Evolutionary conservation across 139 green algal genomes (phyloP).

Genomic region (Micractinium sp.): DNA sequence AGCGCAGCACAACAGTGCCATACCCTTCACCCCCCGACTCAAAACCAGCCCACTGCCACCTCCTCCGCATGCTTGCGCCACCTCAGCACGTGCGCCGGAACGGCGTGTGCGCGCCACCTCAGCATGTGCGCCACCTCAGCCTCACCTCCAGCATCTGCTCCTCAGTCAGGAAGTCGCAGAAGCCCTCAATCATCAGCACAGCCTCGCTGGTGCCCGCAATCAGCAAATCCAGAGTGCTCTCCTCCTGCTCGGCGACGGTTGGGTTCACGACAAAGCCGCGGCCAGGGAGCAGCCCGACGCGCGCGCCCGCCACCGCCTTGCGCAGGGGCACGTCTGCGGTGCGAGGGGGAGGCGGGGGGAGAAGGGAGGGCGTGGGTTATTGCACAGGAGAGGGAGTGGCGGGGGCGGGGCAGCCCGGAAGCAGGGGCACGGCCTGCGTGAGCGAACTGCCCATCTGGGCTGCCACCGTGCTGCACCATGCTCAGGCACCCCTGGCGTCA

Average conservation of each 20-base stretch:
- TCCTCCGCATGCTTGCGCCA: no score
- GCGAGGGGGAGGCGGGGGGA: not conserved
- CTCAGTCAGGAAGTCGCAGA: conserved; percentile 92
- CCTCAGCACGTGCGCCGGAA: no score
- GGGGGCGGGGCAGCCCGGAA: no score
- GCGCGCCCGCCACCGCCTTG: conserved; percentile 86
- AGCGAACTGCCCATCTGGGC: no score
- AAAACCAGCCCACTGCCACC: not conserved
- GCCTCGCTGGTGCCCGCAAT: conserved; percentile 91
- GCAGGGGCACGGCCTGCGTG: no score
- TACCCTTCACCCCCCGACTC: no score
- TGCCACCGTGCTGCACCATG: no score
- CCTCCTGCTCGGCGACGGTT: conserved; percentile 69
- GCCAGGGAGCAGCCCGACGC: conserved; percentile 78
- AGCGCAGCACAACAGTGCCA: not conserved
- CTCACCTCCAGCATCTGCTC: conserved; percentile 87
- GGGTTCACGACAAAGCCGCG: conserved; percentile 88
- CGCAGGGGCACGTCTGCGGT: conserved; percentile 81
- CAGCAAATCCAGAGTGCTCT: conserved; percentile 76
- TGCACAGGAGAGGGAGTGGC: no score
- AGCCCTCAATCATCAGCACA: conserved; percentile 99
- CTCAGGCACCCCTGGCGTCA: no score
- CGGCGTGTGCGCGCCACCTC: no score
- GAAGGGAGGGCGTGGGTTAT: not conserved
- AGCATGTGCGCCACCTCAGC: conserved; percentile 18